Conservation (phyloP, 352 stramenopile species). For the Plasmopara muralis region DNA sequence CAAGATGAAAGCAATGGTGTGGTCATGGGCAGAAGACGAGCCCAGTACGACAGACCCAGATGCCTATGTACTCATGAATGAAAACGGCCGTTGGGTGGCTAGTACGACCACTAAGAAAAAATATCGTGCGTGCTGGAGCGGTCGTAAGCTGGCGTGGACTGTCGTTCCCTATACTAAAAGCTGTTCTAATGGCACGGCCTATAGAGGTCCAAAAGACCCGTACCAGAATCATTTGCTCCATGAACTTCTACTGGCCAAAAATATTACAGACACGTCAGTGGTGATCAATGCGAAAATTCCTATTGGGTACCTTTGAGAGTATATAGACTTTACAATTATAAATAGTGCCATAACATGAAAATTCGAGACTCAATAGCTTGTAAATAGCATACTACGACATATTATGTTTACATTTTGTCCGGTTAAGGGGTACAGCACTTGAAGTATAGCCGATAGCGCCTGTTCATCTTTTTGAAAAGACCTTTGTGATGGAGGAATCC, state of each 20-base stretch:
- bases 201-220: constrained; percentile 29
- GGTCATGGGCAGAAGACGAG: constrained; percentile 50
- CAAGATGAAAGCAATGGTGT: constrained; percentile 48
- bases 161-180: constrained; percentile 24
- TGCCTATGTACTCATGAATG: constrained; percentile 29
- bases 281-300: constrained; percentile 32
- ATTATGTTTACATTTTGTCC: too few species aligned
- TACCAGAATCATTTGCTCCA: constrained; percentile 54
- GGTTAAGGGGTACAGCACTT: too few species aligned
- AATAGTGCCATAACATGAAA: too few species aligned
- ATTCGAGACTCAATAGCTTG: too few species aligned
- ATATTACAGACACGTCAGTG: constrained; percentile 31
- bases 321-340: too few species aligned
- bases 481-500: constrained; percentile 15
- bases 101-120: constrained; percentile 19
- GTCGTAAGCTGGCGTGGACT: constrained; percentile 28
- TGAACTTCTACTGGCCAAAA: constrained; percentile 20
- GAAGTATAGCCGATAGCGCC: too few species aligned
- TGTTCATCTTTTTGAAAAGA: not conserved
- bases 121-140: constrained; percentile 38
- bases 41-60: constrained; percentile 23
- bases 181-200: constrained; percentile 28
- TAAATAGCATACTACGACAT: too few species aligned
- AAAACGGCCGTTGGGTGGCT: constrained; percentile 33
- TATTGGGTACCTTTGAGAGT: not conserved